These are phyloP conservation scores for Cordyceps javanica DNA, from an alignment of 2,329 filamentous ascomycete genomes.

Conservation along the genomic window DNA sequence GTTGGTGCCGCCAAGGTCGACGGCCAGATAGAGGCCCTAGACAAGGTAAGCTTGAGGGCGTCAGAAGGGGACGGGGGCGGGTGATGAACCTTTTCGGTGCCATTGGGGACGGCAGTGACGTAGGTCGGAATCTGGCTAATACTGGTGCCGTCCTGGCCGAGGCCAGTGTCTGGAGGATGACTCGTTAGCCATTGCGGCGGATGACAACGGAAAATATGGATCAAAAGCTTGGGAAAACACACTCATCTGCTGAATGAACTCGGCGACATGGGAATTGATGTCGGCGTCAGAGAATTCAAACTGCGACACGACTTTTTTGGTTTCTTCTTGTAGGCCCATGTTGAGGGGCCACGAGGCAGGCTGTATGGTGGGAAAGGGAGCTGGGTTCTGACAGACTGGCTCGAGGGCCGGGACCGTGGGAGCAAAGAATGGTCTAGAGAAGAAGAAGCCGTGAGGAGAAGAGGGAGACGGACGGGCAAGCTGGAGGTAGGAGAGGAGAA, in stretches of 20 bases:
- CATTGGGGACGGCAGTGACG: conserved; percentile 92
- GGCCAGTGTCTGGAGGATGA: conserved; percentile 61
- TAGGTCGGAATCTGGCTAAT: conserved; percentile 97
- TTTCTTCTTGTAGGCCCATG: conserved; percentile 63
- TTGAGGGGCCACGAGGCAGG: conserved; percentile 50
- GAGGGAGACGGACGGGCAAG: conserved; percentile 15
- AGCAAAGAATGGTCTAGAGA: conserved; percentile 27
- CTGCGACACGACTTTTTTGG: conserved; percentile 71
- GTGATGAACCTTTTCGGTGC: conserved; percentile 78
- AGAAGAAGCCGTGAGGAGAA: conserved; percentile 19
- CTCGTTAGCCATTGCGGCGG: conserved; percentile 3
- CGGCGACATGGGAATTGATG: conserved; percentile 72
- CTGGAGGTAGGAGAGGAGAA: conserved; percentile 18
- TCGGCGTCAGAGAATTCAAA: conserved; percentile 79
- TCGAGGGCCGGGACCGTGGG: conserved; percentile 31
- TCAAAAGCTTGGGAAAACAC: conserved; percentile 19
- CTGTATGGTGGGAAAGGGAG: conserved; percentile 46
- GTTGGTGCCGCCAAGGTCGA: conserved; percentile 97
- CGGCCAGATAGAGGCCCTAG: conserved; percentile 88
- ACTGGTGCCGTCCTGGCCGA: conserved; percentile 69
- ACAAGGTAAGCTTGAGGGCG: conserved; percentile 2
- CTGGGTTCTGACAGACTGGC: conserved; percentile 48
- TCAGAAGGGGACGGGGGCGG: neutral
- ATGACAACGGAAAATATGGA: too few species aligned
- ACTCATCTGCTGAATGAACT: conserved; percentile 84